A percentile compares a stretch with the other conserved stretches of the same genome.
Evolutionary conservation across 257 asterid genomes (phyloP).

Genomic region (Lavandula angustifolia): DNA sequence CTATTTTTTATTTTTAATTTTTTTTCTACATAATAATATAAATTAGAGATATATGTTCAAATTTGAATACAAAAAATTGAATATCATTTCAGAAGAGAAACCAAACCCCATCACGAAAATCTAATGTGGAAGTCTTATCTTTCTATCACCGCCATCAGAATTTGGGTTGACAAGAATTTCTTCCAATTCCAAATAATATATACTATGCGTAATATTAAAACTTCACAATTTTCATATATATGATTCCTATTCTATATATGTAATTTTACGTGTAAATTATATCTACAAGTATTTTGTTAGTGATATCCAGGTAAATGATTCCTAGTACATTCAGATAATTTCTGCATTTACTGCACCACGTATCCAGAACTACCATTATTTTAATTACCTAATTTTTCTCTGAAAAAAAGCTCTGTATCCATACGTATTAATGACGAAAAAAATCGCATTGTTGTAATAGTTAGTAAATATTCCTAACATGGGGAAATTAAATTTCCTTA

Average conservation of each 20-base stretch:
- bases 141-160: no score
- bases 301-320: neutral
- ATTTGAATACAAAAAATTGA: no score
- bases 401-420: neutral
- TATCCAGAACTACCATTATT: neutral
- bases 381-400: neutral
- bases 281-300: neutral
- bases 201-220: no score
- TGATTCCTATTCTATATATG: no score
- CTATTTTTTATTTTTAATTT: neutral
- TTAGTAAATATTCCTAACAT: conserved; percentile 6
- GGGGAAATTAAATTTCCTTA: neutral
- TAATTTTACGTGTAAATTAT: no score
- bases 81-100: no score
- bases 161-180: no score
- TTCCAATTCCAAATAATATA: no score
- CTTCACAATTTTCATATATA: no score
- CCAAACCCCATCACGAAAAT: no score
- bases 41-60: no score
- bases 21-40: neutral
- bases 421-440: neutral
- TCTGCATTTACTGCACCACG: conserved; percentile 6
- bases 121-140: no score
- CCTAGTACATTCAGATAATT: neutral
- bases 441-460: neutral